Percentiles rank a stretch among this genome's conserved stretches.
These are phyloP conservation scores for Nevesoporus exiguus DNA, from an alignment of 768 basidiomycete genomes.

Conservation along the genomic window DNA sequence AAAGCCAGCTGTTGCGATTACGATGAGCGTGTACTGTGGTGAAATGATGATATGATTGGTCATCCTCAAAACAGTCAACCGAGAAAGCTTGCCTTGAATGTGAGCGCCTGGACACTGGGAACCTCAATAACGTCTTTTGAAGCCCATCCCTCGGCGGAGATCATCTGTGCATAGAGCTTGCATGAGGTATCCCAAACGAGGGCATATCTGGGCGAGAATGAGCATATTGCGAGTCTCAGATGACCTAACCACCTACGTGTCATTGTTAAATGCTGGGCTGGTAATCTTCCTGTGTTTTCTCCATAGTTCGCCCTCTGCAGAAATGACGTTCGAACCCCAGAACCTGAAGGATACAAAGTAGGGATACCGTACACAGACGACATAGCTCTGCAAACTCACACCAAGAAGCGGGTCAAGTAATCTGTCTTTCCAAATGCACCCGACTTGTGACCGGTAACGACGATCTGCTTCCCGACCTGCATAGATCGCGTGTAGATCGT, in stretches of 20 bases:
- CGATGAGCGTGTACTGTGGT: conserved; percentile 18
- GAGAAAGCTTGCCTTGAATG: conserved; percentile 17
- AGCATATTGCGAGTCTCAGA: neutral
- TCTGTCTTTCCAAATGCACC: conserved; percentile 21
- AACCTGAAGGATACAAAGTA: conserved; percentile 7
- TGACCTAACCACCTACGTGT: conserved; percentile 15
- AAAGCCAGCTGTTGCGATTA: conserved; percentile 24
- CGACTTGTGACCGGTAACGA: conserved; percentile 15
- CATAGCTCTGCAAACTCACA: conserved; percentile 11
- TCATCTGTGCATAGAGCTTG: conserved; percentile 21
- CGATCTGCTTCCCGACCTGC: conserved; percentile 20
- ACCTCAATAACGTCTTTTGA: conserved; percentile 16
- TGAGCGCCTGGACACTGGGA: conserved; percentile 11
- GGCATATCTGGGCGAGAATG: conserved; percentile 13
- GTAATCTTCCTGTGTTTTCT: conserved; percentile 21
- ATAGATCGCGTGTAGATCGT: conserved; percentile 22
- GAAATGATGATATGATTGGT: neutral
- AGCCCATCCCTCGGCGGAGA: conserved; percentile 15
- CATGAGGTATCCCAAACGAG: conserved; percentile 21
- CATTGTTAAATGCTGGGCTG: conserved; percentile 23
- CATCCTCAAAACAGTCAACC: neutral
- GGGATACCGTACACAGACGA: neutral
- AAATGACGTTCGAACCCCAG: conserved; percentile 20
- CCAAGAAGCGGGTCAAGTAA: conserved; percentile 6
- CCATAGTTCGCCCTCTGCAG: conserved; percentile 13